Base-by-base conservation (phyloP, 257 asterid genomes). In the Forsythia viridissima region DNA sequence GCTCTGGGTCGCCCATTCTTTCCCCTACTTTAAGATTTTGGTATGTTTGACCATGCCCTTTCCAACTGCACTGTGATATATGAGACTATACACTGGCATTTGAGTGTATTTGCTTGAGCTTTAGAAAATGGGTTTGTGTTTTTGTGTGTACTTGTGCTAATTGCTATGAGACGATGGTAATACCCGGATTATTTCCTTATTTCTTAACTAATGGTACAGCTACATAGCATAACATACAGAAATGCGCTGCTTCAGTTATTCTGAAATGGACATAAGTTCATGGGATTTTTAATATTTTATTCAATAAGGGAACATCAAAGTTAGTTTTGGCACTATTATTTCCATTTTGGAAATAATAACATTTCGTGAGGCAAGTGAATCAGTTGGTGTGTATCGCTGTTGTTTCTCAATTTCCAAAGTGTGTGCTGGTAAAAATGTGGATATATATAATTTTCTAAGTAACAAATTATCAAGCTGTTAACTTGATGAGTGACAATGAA, bases 21-120 rank as follows among this genome's bases (percentile, higher is more conserved):
- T 88, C 92, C 69, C 91, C 97, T 61, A 86, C 85, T 80, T 83
- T 93, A 82, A 88, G 96, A 83, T 93, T 95, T 76, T 91, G 98
- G 99, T 94, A 90, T 10, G 34, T 73, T 57, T 34, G 66, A 57
- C 3, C 6, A 57, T 57, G 5, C 66, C 34, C 11, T 18, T 6
- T 44, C 16, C 51, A 4, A 36, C 3, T 8, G 11, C 4, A 41
- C 46, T 46, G 20, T 2, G 21, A 75, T 24, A 9, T n/a, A 12
- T 36, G 39, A 11, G 39, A 11, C 15, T 46, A 0, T 65, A 36
- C 57, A 12, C 8, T 20, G 68, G 51, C 44, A 1, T 70, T 65
- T 30, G 52, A 20, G 48, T 7, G 61, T 79, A 12, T 8, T 46
- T 11, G 3, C 41, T 72, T 44, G 43, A 34, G 41, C 46, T 59